Percentiles rank a stretch among this genome's conserved stretches.
These are phyloP conservation scores for Trichoderma reesei DNA, from an alignment of 495 filamentous ascomycete genomes.

Conservation along the genomic window DNA sequence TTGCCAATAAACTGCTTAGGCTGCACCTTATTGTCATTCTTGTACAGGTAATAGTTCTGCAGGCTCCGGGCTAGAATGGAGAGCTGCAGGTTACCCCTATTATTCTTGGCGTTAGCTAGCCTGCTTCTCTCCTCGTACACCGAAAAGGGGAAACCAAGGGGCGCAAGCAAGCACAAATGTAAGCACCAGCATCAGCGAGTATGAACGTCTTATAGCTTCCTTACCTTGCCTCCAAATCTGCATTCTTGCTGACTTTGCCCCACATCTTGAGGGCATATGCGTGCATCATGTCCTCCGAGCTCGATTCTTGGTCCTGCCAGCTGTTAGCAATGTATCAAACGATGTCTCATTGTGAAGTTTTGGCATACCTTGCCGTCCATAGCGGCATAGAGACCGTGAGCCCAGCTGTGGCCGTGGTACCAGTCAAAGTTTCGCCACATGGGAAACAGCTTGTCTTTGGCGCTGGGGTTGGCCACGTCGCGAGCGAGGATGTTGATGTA, in stretches of 20 bases:
- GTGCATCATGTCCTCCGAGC: slow-evolving; percentile 83
- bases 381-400: slow-evolving; percentile 87
- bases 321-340: neutral
- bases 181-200: neutral
- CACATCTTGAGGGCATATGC: slow-evolving; percentile 91
- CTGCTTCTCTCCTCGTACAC: neutral
- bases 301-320: slow-evolving; percentile 65
- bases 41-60: slow-evolving; percentile 73
- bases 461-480: slow-evolving; percentile 68
- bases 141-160: no score
- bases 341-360: neutral
- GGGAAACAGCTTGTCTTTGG: slow-evolving; percentile 67
- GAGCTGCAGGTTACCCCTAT: slow-evolving; percentile 69
- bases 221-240: slow-evolving; percentile 69
- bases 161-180: neutral
- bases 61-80: slow-evolving; percentile 61
- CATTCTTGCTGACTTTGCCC: slow-evolving; percentile 65
- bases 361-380: slow-evolving; percentile 47
- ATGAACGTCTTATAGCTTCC: neutral
- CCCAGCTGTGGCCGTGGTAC: slow-evolving; percentile 94
- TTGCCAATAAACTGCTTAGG: slow-evolving; percentile 71
- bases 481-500: slow-evolving; percentile 75
- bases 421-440: slow-evolving; percentile 85
- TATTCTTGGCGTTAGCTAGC: neutral
- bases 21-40: slow-evolving; percentile 59